phyloP scores from a whole-genome alignment of 1,139 yeast species.

The Taphrina populina region DNA sequence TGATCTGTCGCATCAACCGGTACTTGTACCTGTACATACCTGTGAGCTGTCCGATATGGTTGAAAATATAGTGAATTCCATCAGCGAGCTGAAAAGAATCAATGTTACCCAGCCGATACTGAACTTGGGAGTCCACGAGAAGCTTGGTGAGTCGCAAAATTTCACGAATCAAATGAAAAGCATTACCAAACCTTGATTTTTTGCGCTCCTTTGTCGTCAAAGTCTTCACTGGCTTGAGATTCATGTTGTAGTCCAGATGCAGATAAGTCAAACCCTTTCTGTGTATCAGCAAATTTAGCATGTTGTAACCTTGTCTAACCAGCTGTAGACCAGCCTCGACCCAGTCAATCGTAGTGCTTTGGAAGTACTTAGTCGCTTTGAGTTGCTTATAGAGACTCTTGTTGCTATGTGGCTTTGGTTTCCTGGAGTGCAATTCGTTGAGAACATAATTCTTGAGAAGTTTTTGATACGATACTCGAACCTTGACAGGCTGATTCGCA shows the following conservation, averaged over 20 bases:
- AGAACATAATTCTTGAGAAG: slow-evolving; percentile 70
- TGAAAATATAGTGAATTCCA: slow-evolving; percentile 82
- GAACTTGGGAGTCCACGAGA: slow-evolving; percentile 90
- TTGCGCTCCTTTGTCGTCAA: slow-evolving; percentile 95
- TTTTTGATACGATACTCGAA: slow-evolving; percentile 82
- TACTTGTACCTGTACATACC: slow-evolving; percentile 97
- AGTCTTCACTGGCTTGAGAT: slow-evolving; percentile 93
- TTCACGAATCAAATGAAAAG: slow-evolving; percentile 91
- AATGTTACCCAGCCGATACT: slow-evolving; percentile 80
- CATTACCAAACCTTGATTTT: slow-evolving; percentile 92
- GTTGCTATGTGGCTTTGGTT: slow-evolving; percentile 52
- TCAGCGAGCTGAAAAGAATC: slow-evolving; percentile 95
- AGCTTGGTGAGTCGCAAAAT: slow-evolving; percentile 76
- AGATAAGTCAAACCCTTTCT: slow-evolving; percentile 86
- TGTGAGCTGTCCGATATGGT: slow-evolving; percentile 91
- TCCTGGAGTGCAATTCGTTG: slow-evolving; percentile 61
- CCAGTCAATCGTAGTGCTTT: slow-evolving; percentile 93
- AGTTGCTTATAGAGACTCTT: slow-evolving; percentile 65
- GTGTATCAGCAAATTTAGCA: slow-evolving; percentile 86
- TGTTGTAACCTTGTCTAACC: slow-evolving; percentile 88
- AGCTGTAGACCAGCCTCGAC: slow-evolving; percentile 96
- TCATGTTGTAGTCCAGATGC: slow-evolving; percentile 93
- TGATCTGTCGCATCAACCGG: slow-evolving; percentile 95
- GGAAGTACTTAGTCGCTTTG: slow-evolving; percentile 80
- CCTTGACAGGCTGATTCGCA: slow-evolving; percentile 66